Percentiles rank a stretch among this genome's conserved stretches.
Evolutionary conservation across 192 early-diverging fungal species (phyloP).

Genomic region (Backusella liffmaniae): DNA sequence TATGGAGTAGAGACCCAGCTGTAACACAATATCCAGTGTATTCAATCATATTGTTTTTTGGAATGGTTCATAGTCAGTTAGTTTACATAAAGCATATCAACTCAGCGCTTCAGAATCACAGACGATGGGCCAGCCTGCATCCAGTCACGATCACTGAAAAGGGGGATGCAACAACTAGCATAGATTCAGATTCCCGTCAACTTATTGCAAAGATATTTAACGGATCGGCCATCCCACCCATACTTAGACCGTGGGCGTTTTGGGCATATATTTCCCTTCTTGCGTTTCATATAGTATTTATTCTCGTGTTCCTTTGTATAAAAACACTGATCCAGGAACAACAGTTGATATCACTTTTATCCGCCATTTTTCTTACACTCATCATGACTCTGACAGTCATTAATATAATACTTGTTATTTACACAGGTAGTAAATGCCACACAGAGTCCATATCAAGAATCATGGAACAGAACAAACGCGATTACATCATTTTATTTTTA

Average conservation of each 20-base stretch:
- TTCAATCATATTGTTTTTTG: neutral
- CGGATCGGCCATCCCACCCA: neutral
- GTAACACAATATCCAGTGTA: neutral
- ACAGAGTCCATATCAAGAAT: neutral
- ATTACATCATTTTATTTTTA: neutral
- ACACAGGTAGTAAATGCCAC: constrained; percentile 2
- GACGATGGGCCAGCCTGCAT: constrained; percentile 6
- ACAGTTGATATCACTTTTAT: neutral
- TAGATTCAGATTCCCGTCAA: neutral
- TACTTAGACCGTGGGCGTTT: constrained; percentile 2
- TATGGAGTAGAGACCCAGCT: neutral
- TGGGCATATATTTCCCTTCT: constrained; percentile 2
- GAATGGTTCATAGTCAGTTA: neutral
- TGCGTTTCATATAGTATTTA: neutral
- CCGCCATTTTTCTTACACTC: neutral
- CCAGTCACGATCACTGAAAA: constrained; percentile 13
- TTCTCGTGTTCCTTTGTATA: neutral
- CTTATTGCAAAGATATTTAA: neutral
- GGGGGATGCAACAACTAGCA: neutral
- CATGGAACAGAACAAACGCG: constrained; percentile 1
- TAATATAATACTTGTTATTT: neutral
- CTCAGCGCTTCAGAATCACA: neutral
- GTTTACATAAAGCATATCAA: neutral
- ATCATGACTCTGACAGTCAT: neutral
- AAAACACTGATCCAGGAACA: neutral